Base-by-base conservation (phyloP, 768 basidiomycete species). In the Calocybe cyanea region DNA sequence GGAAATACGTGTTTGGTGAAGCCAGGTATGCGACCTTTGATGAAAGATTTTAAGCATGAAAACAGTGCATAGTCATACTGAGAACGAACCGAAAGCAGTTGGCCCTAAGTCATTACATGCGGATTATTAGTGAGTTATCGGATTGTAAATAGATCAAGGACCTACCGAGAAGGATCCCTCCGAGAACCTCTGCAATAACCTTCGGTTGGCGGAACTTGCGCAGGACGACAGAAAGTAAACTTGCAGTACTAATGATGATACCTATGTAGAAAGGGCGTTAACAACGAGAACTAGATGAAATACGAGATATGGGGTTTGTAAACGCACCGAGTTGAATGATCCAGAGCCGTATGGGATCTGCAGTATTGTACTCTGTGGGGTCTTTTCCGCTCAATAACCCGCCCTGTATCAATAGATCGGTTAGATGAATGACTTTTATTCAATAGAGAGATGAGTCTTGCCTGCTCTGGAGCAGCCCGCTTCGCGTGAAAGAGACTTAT, bases 1-100 rank as follows among this genome's bases (percentile, higher is more conserved):
- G 95, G 92, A 63, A 98, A 98, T 43, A 96, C 82, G 59, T 83
- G 81, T 36, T 86, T 44, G 0, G 92, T 85, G 67, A 98, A 98
- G 4, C 86, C 85, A 0, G 92, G 92, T 48, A 96, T 91, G 18
- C 85, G 80, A 19, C 94, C 88, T n/a, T n/a, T n/a, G n/a, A n/a
- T n/a, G n/a, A n/a, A n/a, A n/a, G n/a, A n/a, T n/a, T n/a, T n/a
- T n/a, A n/a, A n/a, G n/a, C n/a, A n/a, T n/a, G n/a, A n/a, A n/a
- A n/a, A n/a, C n/a, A n/a, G n/a, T n/a, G n/a, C n/a, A n/a, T n/a
- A n/a, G n/a, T n/a, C n/a, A n/a, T n/a, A n/a, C n/a, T 23, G 8
- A 1, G 48, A 36, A 32, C 60, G 42, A 35, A 63, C 69, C 77
- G 50, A 77, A 70, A 14, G 73, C 76, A 21, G 76, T 78, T 15